phyloP scores from a whole-genome alignment of 2,329 filamentous ascomycete genomes.

The Neurospora crassa region DNA sequence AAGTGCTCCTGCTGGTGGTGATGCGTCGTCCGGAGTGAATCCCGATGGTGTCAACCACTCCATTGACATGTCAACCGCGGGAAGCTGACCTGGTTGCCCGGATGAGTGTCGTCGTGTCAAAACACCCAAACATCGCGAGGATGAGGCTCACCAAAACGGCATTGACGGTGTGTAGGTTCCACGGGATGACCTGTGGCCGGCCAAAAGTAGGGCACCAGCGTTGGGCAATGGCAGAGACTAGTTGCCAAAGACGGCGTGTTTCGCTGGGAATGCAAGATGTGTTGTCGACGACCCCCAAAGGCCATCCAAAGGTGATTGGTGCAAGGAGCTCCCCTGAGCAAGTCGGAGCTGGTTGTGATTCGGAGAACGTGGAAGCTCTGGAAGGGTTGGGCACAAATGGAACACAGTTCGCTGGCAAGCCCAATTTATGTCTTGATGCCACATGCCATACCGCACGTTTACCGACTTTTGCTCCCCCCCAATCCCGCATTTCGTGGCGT shows the following conservation, averaged over 20 bases:
- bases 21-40: neutral
- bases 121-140: neutral
- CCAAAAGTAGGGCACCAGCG: conserved; percentile 15
- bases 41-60: neutral
- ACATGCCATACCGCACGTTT: conserved; percentile 6
- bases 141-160: neutral
- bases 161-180: neutral
- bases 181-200: neutral
- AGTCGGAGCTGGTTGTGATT: conserved; percentile 14
- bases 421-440: conserved; percentile 15
- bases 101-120: neutral
- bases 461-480: neutral
- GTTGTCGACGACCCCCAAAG: conserved; percentile 16
- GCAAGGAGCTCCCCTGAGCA: conserved; percentile 12
- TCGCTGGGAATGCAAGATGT: conserved; percentile 5
- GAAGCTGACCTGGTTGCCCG: neutral
- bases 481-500: neutral
- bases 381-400: conserved; percentile 15
- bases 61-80: neutral
- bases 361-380: conserved; percentile 5
- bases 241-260: conserved; percentile 10
- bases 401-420: conserved; percentile 16
- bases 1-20: neutral
- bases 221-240: conserved; percentile 13
- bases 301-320: conserved; percentile 13